phyloP scores from a whole-genome alignment of 495 filamentous ascomycete genomes.

The Hypoxylon fuscum region DNA sequence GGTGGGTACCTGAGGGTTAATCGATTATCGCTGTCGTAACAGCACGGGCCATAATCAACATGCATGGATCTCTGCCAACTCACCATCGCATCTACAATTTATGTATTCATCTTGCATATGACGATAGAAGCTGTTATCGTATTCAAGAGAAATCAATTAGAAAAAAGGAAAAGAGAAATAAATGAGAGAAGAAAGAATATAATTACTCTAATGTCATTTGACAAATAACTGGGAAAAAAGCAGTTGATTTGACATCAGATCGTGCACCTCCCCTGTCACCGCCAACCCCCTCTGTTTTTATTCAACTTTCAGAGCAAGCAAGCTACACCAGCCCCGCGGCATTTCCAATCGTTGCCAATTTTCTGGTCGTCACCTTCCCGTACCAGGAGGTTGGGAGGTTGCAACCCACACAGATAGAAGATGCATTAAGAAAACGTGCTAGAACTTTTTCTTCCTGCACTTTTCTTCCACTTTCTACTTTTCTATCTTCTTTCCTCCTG shows the following conservation, averaged over 20 bases:
- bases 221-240: not conserved
- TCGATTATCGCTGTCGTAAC: constrained; percentile 34
- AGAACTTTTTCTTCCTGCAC: constrained; percentile 24
- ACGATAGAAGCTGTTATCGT: constrained; percentile 16
- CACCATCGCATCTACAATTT: constrained; percentile 33
- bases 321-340: constrained; percentile 45
- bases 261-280: constrained; percentile 35
- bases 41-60: constrained; percentile 31
- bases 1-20: constrained; percentile 28
- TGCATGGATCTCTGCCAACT: constrained; percentile 32
- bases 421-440: constrained; percentile 42
- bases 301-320: constrained; percentile 28
- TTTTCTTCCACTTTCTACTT: constrained; percentile 14
- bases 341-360: constrained; percentile 31
- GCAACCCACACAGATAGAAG: constrained; percentile 24
- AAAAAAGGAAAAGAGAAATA: not conserved
- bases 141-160: constrained; percentile 16
- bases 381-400: constrained; percentile 44
- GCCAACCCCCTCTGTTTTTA: constrained; percentile 48
- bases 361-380: constrained; percentile 33
- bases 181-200: constrained; percentile 1
- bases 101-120: constrained; percentile 34
- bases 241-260: constrained; percentile 25
- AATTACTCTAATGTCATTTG: not conserved
- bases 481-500: constrained; percentile 12